phyloP scores from a whole-genome alignment of 1,284 basidiomycete genomes.

The Cutaneotrichosporon mucoides region DNA sequence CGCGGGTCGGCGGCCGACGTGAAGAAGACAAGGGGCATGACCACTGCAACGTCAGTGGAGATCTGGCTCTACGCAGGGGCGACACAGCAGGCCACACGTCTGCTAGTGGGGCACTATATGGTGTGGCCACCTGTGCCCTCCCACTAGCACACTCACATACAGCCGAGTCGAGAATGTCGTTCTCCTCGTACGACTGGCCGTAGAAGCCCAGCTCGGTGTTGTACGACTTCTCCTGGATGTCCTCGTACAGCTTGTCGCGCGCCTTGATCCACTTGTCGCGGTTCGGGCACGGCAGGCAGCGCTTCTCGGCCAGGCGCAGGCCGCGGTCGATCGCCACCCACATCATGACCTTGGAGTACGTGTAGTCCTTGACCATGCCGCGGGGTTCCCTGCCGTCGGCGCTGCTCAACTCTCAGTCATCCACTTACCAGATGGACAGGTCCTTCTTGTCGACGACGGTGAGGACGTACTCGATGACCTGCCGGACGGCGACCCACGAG shows the following conservation, averaged over 20 bases:
- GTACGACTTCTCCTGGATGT: conserved; percentile 60
- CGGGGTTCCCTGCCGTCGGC: conserved; percentile 67
- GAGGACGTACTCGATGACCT: conserved; percentile 50
- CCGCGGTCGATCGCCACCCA: conserved; percentile 92
- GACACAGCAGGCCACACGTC: too few species aligned
- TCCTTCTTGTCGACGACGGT: conserved; percentile 42
- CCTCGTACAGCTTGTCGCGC: conserved; percentile 75
- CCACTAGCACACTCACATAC: conserved; percentile 22
- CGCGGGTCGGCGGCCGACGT: conserved; percentile 73
- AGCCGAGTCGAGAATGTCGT: conserved; percentile 50
- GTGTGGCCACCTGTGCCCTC: too few species aligned
- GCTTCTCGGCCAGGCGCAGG: conserved; percentile 82
- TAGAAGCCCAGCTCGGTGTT: conserved; percentile 47
- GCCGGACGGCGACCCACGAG: conserved; percentile 59
- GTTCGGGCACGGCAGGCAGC: conserved; percentile 56
- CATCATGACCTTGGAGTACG: conserved; percentile 91
- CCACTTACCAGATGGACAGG: conserved; percentile 61
- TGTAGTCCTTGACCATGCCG: conserved; percentile 71
- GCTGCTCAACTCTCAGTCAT: not conserved
- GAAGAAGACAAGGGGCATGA: conserved; percentile 64
- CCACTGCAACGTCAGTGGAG: conserved; percentile 24
- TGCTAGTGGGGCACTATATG: too few species aligned
- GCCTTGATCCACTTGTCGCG: conserved; percentile 63
- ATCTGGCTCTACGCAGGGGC: too few species aligned
- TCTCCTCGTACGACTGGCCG: conserved; percentile 51